These are phyloP conservation scores for Coccomyxa sp. DNA, from an alignment of 139 green algal genomes.

Conservation along the genomic window DNA sequence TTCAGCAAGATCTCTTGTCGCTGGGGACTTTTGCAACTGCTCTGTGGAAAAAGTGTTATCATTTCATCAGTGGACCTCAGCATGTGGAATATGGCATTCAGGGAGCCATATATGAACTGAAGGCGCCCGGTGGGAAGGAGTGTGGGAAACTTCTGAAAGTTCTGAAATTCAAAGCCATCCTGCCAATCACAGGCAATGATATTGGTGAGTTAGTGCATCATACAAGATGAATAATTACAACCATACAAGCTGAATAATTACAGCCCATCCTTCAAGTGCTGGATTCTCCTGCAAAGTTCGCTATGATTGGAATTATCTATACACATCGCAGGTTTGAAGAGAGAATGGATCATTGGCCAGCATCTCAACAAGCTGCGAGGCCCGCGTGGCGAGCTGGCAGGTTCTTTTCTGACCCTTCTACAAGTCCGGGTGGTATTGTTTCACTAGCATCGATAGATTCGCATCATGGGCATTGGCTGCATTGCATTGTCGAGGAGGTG, in stretches of 20 bases:
- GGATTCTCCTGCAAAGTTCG: not conserved
- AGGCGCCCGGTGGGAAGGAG: constrained; percentile 4
- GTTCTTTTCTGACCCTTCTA: not conserved
- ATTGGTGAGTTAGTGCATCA: not conserved
- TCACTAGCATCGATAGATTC: not conserved
- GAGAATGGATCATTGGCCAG: constrained; percentile 21
- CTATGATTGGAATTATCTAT: not conserved
- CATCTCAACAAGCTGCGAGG: constrained; percentile 20
- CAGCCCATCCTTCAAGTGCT: too few species aligned
- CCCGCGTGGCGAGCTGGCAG: constrained; percentile 6
- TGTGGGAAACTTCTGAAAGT: constrained; percentile 17
- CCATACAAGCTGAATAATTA: constrained; percentile 8
- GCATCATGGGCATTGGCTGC: not conserved
- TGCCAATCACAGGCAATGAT: constrained; percentile 9
- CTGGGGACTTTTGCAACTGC: too few species aligned
- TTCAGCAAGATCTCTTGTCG: too few species aligned
- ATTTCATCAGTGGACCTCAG: too few species aligned
- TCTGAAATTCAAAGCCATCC: constrained; percentile 5
- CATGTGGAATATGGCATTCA: not conserved
- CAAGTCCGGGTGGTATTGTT: not conserved
- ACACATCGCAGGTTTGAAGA: constrained; percentile 6
- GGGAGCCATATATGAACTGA: not conserved
- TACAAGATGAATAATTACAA: constrained; percentile 2
- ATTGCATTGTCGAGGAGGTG: not conserved
- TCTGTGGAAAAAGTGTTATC: too few species aligned